Evolutionary conservation across 768 basidiomycete genomes (phyloP).

Genomic region (Leccinellum albellum): DNA sequence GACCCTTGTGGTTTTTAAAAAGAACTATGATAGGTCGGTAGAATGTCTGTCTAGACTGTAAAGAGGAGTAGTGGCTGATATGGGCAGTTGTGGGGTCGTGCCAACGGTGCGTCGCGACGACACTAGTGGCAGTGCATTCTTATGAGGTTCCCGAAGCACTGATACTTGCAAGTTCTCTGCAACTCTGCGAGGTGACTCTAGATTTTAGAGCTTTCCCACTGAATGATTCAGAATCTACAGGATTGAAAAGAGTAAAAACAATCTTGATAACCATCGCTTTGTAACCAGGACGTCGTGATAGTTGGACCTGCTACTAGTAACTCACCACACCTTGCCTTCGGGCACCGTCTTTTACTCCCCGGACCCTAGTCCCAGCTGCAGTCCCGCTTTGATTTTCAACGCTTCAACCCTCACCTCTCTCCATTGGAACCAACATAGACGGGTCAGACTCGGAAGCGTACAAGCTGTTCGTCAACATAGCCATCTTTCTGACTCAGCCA

Average conservation of each 20-base stretch:
- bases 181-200: no score
- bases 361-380: no score
- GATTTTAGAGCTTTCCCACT: no score
- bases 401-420: no score
- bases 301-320: no score
- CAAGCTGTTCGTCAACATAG: no score
- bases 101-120: background rate
- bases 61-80: background rate
- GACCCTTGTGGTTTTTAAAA: background rate
- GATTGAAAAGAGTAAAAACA: no score
- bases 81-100: background rate
- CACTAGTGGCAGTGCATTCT: no score
- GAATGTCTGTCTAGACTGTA: background rate
- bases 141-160: no score
- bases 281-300: background rate
- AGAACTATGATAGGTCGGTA: background rate
- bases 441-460: background rate
- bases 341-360: background rate
- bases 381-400: background rate
- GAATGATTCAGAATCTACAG: no score
- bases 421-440: background rate
- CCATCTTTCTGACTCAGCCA: no score
- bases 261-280: background rate
- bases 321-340: background rate
- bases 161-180: no score